Conservation (phyloP, 331 rosid genomes). For the Rosa hybrid region DNA sequence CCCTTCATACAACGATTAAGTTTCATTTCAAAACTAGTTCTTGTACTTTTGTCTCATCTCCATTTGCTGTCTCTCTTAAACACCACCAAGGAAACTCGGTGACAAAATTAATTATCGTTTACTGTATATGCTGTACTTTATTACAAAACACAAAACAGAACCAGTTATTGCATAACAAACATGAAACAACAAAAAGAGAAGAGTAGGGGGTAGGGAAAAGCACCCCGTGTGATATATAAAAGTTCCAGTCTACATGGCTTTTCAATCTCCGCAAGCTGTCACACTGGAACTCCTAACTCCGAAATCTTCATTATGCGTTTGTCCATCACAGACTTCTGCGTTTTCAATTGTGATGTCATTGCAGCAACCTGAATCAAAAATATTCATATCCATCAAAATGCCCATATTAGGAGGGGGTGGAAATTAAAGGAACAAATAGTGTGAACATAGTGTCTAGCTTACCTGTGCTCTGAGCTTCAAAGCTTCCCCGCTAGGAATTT, state of each 20-base stretch:
- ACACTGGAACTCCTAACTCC: conserved; percentile 66
- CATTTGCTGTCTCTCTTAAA: neutral
- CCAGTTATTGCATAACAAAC: neutral
- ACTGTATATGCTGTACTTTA: neutral
- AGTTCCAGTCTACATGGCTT: neutral
- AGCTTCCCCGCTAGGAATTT: conserved; percentile 65
- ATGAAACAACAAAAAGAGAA: neutral
- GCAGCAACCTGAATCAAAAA: conserved; percentile 61
- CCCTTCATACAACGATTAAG: neutral
- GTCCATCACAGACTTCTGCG: conserved; percentile 52
- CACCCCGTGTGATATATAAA: neutral
- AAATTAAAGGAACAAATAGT: conserved; percentile 1
- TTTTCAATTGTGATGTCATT: conserved; percentile 53
- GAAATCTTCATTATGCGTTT: conserved; percentile 65
- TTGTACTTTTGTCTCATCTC: neutral
- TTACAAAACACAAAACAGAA: conserved; percentile 5
- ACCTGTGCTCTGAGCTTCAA: conserved; percentile 84
- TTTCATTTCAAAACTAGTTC: too few relatives aligned
- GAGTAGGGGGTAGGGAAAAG: neutral
- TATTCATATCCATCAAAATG: neutral
- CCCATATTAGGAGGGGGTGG: neutral
- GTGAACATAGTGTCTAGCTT: conserved; percentile 24
- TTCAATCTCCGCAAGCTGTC: conserved; percentile 18
- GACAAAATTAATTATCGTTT: neutral
- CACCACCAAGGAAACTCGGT: neutral